Evolutionary conservation across 163 green algal species (phyloP).

Genomic region (Picocystis sp.): DNA sequence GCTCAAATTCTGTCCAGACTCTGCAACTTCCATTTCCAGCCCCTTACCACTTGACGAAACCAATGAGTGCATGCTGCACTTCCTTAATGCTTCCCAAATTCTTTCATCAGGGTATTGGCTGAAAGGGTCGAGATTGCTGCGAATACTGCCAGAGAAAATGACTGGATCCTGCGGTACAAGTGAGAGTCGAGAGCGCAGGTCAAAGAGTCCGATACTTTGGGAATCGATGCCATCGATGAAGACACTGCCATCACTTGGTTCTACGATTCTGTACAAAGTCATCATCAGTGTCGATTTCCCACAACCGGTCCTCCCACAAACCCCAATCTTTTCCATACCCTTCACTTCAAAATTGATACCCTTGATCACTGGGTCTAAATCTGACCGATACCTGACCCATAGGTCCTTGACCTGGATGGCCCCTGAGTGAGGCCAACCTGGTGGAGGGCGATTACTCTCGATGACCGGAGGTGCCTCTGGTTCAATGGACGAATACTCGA

Average conservation of each 20-base stretch:
- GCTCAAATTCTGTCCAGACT: conserved; percentile 62
- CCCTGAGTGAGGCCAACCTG: conserved; percentile 44
- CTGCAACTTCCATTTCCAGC: conserved; percentile 42
- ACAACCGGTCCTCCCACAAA: conserved; percentile 74
- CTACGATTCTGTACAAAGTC: conserved; percentile 79
- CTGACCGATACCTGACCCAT: conserved; percentile 48
- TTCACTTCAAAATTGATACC: conserved; percentile 34
- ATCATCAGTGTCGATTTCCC: conserved; percentile 87
- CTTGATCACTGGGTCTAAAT: conserved; percentile 63
- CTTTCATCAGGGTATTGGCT: conserved; percentile 28
- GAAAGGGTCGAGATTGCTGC: conserved; percentile 85
- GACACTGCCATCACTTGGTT: conserved; percentile 56
- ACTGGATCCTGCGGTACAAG: conserved; percentile 73
- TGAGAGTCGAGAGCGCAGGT: conserved; percentile 53
- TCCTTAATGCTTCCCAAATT: conserved; percentile 55
- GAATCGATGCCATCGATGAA: conserved; percentile 79
- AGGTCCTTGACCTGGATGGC: conserved; percentile 45
- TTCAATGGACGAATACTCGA: conserved; percentile 20
- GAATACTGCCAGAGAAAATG: conserved; percentile 63
- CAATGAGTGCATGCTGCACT: conserved; percentile 29
- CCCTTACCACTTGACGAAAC: conserved; percentile 16
- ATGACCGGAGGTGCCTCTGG: conserved; percentile 15
- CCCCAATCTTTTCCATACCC: conserved; percentile 36
- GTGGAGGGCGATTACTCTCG: conserved; percentile 18
- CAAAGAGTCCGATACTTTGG: conserved; percentile 45